phyloP scores from a whole-genome alignment of 805 yeast species.

The Starmerella vaccinii region DNA sequence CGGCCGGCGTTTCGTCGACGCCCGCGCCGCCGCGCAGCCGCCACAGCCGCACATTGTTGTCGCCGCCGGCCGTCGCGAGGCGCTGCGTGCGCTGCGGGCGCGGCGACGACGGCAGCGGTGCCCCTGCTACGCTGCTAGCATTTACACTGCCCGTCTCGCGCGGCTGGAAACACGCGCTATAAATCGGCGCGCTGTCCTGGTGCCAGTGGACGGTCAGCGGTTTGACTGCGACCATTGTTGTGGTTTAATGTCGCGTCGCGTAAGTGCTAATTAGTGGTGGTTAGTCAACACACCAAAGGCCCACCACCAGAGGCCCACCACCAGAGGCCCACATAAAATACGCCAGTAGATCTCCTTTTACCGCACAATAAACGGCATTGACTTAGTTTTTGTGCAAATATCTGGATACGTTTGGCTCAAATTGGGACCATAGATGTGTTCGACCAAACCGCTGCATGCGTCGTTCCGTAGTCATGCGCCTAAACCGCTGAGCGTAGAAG shows the following conservation, averaged over 20 bases:
- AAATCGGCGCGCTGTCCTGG: slow-evolving; percentile 35
- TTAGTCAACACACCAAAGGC: neutral
- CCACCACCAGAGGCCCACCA: neutral
- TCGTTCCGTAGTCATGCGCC: too few relatives aligned
- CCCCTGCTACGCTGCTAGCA: too few relatives aligned
- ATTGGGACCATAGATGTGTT: too few relatives aligned
- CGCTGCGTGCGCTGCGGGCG: slow-evolving; percentile 31
- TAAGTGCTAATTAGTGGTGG: neutral
- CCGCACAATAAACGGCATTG: too few relatives aligned
- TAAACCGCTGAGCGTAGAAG: too few relatives aligned
- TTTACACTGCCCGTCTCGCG: slow-evolving; percentile 8
- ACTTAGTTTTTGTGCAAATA: too few relatives aligned
- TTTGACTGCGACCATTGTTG: slow-evolving; percentile 29
- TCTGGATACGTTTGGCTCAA: too few relatives aligned
- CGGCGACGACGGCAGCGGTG: too few relatives aligned
- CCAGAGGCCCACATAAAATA: neutral
- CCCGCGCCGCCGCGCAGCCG: slow-evolving; percentile 20
- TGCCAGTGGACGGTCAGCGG: slow-evolving; percentile 37
- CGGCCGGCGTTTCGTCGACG: slow-evolving; percentile 28
- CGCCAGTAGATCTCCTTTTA: too few relatives aligned
- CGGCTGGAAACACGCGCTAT: slow-evolving; percentile 34
- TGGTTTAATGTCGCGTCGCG: neutral
- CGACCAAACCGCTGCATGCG: too few relatives aligned
- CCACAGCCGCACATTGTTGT: slow-evolving; percentile 64
- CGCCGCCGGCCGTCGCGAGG: slow-evolving; percentile 89